Evolutionary conservation across 1,284 basidiomycete genomes (phyloP).

Genomic region (Pisolithus thermaeus): DNA sequence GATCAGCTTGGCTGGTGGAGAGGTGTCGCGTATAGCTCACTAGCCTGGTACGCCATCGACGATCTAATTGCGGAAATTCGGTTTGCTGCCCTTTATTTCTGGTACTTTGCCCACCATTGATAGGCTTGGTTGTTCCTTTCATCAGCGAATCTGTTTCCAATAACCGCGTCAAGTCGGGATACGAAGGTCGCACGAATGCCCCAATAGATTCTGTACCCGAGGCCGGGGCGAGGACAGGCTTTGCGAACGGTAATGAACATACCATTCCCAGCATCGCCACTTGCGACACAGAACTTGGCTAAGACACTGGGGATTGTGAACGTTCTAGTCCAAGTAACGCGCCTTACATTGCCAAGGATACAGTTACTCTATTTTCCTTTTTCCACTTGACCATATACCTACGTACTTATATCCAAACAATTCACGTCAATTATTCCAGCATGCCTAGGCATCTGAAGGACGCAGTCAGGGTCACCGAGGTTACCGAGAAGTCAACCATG

Average conservation of each 20-base stretch:
- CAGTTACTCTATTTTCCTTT: neutral
- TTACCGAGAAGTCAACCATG: neutral
- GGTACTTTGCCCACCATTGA: constrained; percentile 1
- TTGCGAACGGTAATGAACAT: constrained; percentile 58
- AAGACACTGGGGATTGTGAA: constrained; percentile 24
- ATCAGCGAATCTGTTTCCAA: constrained; percentile 65
- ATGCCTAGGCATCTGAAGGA: constrained; percentile 4
- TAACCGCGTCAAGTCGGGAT: constrained; percentile 68
- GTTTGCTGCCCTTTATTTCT: constrained; percentile 33
- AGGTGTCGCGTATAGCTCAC: constrained; percentile 53
- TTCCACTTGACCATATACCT: neutral
- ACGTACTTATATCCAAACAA: neutral
- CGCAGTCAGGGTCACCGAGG: neutral
- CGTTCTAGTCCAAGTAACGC: constrained; percentile 27
- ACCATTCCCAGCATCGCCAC: constrained; percentile 47
- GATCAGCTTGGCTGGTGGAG: constrained; percentile 71
- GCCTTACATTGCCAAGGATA: constrained; percentile 25
- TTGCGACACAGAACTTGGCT: constrained; percentile 38
- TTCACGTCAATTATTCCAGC: neutral
- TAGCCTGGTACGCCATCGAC: constrained; percentile 71
- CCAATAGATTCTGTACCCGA: constrained; percentile 64
- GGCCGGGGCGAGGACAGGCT: constrained; percentile 62
- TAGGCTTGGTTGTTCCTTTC: neutral
- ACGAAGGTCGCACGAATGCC: constrained; percentile 42
- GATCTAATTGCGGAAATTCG: constrained; percentile 76